Conservation (phyloP, 148 eudicot species). For the Heliosperma pusillum region DNA sequence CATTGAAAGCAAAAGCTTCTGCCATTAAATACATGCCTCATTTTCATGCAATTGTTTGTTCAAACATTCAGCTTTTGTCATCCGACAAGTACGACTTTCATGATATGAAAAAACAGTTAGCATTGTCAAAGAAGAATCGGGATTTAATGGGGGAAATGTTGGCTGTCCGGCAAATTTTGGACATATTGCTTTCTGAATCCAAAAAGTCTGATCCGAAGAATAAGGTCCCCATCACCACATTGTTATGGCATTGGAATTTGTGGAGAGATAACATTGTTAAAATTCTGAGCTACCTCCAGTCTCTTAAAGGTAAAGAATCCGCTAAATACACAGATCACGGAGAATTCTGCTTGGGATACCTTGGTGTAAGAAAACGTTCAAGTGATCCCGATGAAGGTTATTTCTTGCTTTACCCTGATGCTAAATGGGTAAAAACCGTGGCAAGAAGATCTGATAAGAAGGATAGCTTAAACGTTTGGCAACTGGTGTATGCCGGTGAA, state of each 20-base stretch:
- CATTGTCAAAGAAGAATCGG: slow-evolving; percentile 13
- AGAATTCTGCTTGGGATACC: slow-evolving; percentile 20
- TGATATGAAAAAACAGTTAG: slow-evolving; percentile 21
- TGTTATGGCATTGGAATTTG: slow-evolving; percentile 19
- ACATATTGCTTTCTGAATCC: not conserved
- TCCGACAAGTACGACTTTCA: slow-evolving; percentile 3
- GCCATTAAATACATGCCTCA: slow-evolving; percentile 18
- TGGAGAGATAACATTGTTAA: slow-evolving; percentile 13
- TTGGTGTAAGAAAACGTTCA: slow-evolving; percentile 25
- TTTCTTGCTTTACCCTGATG: slow-evolving; percentile 19
- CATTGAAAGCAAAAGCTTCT: slow-evolving; percentile 24
- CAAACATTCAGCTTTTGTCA: slow-evolving; percentile 23
- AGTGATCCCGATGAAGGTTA: slow-evolving; percentile 2
- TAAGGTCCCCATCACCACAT: not conserved
- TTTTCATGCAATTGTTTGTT: slow-evolving; percentile 24
- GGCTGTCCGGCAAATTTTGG: slow-evolving; percentile 34
- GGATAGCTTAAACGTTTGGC: slow-evolving; percentile 1
- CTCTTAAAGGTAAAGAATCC: not conserved
- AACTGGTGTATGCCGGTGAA: slow-evolving; percentile 22
- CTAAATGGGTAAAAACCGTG: slow-evolving; percentile 18
- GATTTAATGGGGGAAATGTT: slow-evolving; percentile 40
- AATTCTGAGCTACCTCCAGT: slow-evolving; percentile 9
- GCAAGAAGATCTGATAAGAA: slow-evolving; percentile 5
- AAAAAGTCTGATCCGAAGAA: not conserved
- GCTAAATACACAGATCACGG: not conserved